Evolutionary conservation across 768 basidiomycete genomes (phyloP).

Genomic region (Strobilomyces confusus): DNA sequence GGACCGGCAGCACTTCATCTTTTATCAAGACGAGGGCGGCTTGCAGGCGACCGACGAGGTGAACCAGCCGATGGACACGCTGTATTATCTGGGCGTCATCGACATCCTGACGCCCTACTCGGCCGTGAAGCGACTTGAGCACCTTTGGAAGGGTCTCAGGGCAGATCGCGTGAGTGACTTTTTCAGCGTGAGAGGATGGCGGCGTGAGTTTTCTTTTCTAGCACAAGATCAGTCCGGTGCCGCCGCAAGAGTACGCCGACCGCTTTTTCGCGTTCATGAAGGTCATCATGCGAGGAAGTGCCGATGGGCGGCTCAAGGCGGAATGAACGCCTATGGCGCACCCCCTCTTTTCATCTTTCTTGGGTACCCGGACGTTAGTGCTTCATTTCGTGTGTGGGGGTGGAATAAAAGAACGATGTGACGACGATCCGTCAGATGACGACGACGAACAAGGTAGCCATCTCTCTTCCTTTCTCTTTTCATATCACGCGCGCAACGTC

Average conservation of each 20-base stretch:
- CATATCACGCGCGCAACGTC: not conserved
- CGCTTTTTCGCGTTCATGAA: conserved; percentile 88
- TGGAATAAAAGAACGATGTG: not conserved
- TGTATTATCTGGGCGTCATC: conserved; percentile 95
- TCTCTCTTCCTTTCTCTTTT: not conserved
- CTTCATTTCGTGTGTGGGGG: conserved; percentile 11
- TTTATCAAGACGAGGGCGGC: conserved; percentile 97
- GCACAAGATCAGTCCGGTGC: conserved; percentile 95
- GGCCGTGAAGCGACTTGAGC: conserved; percentile 73
- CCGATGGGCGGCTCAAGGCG: conserved; percentile 46
- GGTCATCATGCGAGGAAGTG: conserved; percentile 80
- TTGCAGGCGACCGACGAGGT: conserved; percentile 83
- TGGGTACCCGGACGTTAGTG: conserved; percentile 5
- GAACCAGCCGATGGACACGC: conserved; percentile 67
- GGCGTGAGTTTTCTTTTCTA: conserved; percentile 27
- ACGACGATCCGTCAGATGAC: not conserved
- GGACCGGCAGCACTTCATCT: conserved; percentile 66
- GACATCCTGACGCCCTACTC: conserved; percentile 94
- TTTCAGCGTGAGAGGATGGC: not conserved
- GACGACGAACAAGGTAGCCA: not conserved
- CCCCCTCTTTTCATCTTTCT: not conserved
- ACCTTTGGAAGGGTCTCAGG: conserved; percentile 86
- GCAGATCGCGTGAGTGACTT: conserved; percentile 73
- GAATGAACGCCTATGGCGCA: conserved; percentile 25
- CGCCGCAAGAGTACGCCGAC: conserved; percentile 80